Evolutionary conservation across 345 rosid species (phyloP), one percentile per base, ranked within the genome.

Genomic region (Pistacia atlantica): DNA sequence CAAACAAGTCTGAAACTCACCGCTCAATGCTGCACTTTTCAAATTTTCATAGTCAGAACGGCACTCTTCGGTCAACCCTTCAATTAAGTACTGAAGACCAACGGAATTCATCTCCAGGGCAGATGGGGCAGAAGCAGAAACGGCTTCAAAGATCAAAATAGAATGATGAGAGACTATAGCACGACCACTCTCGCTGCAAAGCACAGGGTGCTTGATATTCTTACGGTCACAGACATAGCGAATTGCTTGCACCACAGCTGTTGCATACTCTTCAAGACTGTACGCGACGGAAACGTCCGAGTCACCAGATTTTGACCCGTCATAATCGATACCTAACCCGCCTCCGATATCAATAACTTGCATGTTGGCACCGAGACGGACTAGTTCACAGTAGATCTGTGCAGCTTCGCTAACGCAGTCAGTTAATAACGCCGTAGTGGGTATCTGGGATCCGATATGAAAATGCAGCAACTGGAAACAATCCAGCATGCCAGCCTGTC

Each of bases 151-250:
- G 14, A 93, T 80, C 86, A 95, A 70, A 28, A 95, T 75, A 0
- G 98, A 95, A 82, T 95, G 99, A 46, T 93, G 99, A 10, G 99
- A 95, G 7, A 95, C 98, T 25, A 93, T 87, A 9, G 97, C 99
- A 72, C 99, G 83, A 25, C 98, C 99, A 28, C 99, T 90, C 79
- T 95, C 99, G 28, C 97, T 93, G 79, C 93, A 89, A 28, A 95
- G 85, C 72, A 90, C 88, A 0, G 98, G 99, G 66, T 95, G 99
- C 74, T 89, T 89, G 62, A 93, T 81, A 0, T 88, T 85, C 76
- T 87, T 93, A 46, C 87, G 84, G 75, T 88, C 95, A 66, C 99
- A 95, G 8, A 91, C 93, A 71, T 78, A 72, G 68, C 84, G 80
- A 65, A 95, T 78, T 0, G 94, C 88, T 0, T 74, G 88, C 13